phyloP scores from a whole-genome alignment of 2,329 filamentous ascomycete species.

The Fusarium nodosum region DNA sequence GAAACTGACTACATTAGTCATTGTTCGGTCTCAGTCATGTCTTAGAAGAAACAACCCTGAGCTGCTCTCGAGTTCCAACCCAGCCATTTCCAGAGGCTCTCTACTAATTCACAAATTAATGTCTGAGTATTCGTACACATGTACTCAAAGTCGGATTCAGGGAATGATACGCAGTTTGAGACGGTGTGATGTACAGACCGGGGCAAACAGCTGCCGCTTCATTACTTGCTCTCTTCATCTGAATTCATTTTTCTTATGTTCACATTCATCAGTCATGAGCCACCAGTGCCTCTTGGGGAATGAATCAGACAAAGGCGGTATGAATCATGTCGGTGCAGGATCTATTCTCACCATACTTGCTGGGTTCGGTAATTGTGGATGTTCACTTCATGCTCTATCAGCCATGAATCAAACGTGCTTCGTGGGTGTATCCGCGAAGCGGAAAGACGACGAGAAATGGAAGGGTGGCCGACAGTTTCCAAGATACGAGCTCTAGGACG shows the following conservation, averaged over 20 bases:
- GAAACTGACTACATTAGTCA: not conserved
- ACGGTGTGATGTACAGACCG: too few species aligned
- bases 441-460: not conserved
- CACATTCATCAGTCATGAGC: not conserved
- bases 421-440: not conserved
- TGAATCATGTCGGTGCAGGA: not conserved
- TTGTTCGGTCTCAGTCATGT: not conserved
- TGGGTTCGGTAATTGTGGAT: not conserved
- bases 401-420: not conserved
- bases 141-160: not conserved
- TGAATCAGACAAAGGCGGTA: not conserved
- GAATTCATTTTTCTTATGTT: not conserved
- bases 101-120: not conserved
- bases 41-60: not conserved
- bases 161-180: not conserved
- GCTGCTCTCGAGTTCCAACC: not conserved
- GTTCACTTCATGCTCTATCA: not conserved
- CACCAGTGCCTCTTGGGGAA: not conserved
- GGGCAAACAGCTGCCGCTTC: not conserved
- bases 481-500: not conserved
- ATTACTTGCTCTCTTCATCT: not conserved
- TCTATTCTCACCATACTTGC: not conserved
- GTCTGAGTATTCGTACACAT: not conserved
- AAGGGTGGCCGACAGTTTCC: not conserved
- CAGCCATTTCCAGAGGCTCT: not conserved